Evolutionary conservation across 495 filamentous ascomycete genomes (phyloP).

Genomic region (Polyplosphaeria fusca): DNA sequence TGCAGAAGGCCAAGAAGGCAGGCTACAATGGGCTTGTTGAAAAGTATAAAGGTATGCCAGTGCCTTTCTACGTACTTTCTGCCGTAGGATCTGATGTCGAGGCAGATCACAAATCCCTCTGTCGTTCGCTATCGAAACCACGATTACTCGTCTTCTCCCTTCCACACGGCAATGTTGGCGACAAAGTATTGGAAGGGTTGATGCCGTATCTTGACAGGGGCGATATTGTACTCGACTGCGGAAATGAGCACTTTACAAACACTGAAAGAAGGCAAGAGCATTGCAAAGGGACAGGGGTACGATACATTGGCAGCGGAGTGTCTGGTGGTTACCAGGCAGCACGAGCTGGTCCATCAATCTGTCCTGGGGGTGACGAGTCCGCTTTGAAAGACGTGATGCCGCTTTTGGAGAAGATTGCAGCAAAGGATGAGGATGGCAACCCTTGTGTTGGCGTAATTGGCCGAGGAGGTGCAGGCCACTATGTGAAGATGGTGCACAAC

Average conservation of each 20-base stretch:
- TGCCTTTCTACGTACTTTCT: not conserved
- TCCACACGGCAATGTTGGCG: slow-evolving; percentile 66
- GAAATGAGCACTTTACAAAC: slow-evolving; percentile 68
- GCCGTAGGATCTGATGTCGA: not conserved
- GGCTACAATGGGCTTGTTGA: slow-evolving; percentile 38
- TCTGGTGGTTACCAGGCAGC: slow-evolving; percentile 69
- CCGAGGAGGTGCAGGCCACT: slow-evolving; percentile 64
- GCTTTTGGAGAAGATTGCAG: slow-evolving; percentile 58
- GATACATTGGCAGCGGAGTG: slow-evolving; percentile 68
- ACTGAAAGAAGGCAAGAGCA: slow-evolving; percentile 63
- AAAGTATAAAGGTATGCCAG: slow-evolving; percentile 40
- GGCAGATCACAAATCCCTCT: slow-evolving; percentile 23
- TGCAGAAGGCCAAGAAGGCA: slow-evolving; percentile 40
- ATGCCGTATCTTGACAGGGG: slow-evolving; percentile 54
- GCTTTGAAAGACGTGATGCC: slow-evolving; percentile 61
- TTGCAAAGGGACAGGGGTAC: slow-evolving; percentile 53
- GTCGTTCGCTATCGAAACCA: slow-evolving; percentile 29
- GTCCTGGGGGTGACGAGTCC: slow-evolving; percentile 59
- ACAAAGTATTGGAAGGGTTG: slow-evolving; percentile 60
- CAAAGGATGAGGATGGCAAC: slow-evolving; percentile 55
- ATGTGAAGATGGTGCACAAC: slow-evolving; percentile 77
- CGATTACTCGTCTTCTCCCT: slow-evolving; percentile 63
- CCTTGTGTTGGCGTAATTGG: slow-evolving; percentile 64
- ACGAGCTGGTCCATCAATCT: slow-evolving; percentile 61
- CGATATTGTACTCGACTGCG: slow-evolving; percentile 70